Evolutionary conservation across 2,329 filamentous ascomycete species (phyloP).

Genomic region (Bipolaris sorokiniana): DNA sequence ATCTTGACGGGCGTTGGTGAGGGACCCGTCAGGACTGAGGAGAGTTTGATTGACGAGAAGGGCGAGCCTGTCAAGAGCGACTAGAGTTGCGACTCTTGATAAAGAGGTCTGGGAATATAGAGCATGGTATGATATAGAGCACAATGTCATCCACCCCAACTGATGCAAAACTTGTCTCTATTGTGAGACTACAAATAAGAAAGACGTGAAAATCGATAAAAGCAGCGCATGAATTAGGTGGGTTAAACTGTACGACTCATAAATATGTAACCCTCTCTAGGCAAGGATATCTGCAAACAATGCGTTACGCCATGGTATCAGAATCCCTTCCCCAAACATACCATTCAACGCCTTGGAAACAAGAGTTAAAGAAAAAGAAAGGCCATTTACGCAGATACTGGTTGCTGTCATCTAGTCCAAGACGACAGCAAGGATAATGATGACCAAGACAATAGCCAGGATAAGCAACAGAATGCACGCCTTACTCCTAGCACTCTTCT

Average conservation of each 20-base stretch:
- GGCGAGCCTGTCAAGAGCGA: conserved; percentile 37
- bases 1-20: conserved; percentile 92
- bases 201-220: neutral
- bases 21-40: conserved; percentile 79
- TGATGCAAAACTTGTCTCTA: neutral
- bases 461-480: conserved; percentile 91
- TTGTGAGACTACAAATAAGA: neutral
- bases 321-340: conserved; percentile 6
- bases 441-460: conserved; percentile 83
- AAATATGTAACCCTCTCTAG: neutral
- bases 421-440: conserved; percentile 86
- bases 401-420: conserved; percentile 62
- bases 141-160: neutral
- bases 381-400: neutral
- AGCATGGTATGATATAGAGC: conserved; percentile 13
- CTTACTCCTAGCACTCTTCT: conserved; percentile 94
- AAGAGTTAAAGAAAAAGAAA: neutral
- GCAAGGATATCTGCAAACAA: conserved; percentile 6
- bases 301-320: conserved; percentile 20
- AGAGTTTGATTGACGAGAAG: conserved; percentile 74
- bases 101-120: neutral
- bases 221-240: neutral
- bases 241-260: neutral
- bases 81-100: conserved; percentile 14
- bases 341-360: conserved; percentile 15